Conservation (phyloP, 768 basidiomycete species). For the Tubosaeta sp. region DNA sequence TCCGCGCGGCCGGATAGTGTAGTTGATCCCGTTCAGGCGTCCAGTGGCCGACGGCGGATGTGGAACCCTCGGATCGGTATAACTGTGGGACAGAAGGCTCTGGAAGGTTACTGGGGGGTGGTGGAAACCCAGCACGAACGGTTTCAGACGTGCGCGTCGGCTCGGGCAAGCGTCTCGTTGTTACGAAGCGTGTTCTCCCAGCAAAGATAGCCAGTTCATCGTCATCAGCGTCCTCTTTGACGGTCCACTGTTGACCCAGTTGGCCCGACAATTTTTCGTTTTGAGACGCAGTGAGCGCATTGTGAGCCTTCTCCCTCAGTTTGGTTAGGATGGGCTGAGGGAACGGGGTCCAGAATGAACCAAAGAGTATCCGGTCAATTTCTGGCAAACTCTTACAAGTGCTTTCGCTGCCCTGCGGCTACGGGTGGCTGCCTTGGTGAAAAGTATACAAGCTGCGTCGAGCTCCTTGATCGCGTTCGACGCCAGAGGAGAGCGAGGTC, state of each 20-base stretch:
- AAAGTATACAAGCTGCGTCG: constrained; percentile 63
- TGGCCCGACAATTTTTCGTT: constrained; percentile 30
- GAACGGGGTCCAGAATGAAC: constrained; percentile 1
- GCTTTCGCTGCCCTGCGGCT: constrained; percentile 65
- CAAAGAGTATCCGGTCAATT: neutral
- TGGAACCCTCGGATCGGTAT: constrained; percentile 14
- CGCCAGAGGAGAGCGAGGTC: constrained; percentile 66
- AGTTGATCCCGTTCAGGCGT: constrained; percentile 14
- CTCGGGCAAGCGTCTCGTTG: constrained; percentile 36
- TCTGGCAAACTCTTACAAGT: constrained; percentile 40
- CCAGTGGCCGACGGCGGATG: constrained; percentile 16
- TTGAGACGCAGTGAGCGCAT: constrained; percentile 43
- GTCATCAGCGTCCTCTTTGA: constrained; percentile 48
- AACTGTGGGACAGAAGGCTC: constrained; percentile 4
- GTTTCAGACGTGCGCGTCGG: constrained; percentile 10
- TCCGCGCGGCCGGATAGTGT: constrained; percentile 1
- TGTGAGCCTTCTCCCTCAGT: constrained; percentile 64
- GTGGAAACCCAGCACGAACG: constrained; percentile 1
- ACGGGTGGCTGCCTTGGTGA: constrained; percentile 53
- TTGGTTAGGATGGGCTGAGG: constrained; percentile 51
- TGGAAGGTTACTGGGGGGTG: neutral
- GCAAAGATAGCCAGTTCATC: constrained; percentile 71
- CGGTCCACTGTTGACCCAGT: constrained; percentile 44
- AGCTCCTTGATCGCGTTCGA: constrained; percentile 64
- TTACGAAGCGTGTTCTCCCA: constrained; percentile 61